These are phyloP conservation scores for Psilocybe mexicana DNA, from an alignment of 1,284 basidiomycete species.

Conservation along the genomic window DNA sequence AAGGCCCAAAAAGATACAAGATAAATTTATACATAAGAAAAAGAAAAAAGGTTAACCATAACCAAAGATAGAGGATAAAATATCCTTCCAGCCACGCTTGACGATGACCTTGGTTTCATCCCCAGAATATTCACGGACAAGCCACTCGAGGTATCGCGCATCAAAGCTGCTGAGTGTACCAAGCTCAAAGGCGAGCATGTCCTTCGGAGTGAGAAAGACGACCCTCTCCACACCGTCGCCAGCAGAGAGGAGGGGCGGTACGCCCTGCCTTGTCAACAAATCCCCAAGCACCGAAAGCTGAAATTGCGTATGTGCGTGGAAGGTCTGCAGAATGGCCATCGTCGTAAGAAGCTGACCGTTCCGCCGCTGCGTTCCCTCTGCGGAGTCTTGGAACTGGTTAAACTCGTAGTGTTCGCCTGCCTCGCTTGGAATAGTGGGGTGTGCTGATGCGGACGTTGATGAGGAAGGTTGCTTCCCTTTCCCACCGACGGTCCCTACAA, in stretches of 20 bases:
- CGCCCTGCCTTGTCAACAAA: slow-evolving; percentile 38
- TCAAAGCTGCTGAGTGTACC: slow-evolving; percentile 70
- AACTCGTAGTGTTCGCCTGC: slow-evolving; percentile 17
- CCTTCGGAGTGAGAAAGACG: slow-evolving; percentile 51
- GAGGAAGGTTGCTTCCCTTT: slow-evolving; percentile 33
- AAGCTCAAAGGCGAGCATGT: slow-evolving; percentile 67
- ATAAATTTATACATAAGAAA: not conserved
- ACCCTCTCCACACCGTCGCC: slow-evolving; percentile 14
- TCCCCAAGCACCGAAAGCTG: slow-evolving; percentile 61
- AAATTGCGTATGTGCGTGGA: slow-evolving; percentile 69
- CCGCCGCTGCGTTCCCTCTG: slow-evolving; percentile 29
- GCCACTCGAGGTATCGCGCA: slow-evolving; percentile 72
- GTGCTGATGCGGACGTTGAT: slow-evolving; percentile 7
- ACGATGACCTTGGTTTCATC: slow-evolving; percentile 34
- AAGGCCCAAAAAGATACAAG: not conserved
- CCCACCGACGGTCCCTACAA: slow-evolving; percentile 18
- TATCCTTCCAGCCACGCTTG: slow-evolving; percentile 46
- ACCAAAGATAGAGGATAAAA: slow-evolving; percentile 34
- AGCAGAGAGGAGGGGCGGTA: not conserved
- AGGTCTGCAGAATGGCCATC: slow-evolving; percentile 67
- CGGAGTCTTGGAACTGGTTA: slow-evolving; percentile 29
- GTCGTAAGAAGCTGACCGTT: slow-evolving; percentile 59
- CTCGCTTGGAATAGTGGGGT: slow-evolving; percentile 11
- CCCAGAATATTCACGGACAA: slow-evolving; percentile 62
- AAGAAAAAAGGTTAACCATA: slow-evolving; percentile 37